Conservation (phyloP, 352 stramenopile species). For the Pythium dissimile region DNA sequence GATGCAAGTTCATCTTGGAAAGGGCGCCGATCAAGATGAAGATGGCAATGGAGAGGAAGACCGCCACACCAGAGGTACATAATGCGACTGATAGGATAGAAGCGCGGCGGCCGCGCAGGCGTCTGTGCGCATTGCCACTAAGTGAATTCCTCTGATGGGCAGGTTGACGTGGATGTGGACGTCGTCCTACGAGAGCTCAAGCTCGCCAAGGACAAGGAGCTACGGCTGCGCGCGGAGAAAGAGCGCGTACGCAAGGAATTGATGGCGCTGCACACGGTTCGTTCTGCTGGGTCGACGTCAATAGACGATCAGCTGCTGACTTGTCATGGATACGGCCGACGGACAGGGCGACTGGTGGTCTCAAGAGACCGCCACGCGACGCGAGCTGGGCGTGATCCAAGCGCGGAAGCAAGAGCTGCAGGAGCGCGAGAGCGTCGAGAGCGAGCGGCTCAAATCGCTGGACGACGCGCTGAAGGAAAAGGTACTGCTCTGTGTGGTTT, state of each 20-base stretch:
- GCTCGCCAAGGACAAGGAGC: constrained; percentile 53
- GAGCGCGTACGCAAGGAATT: constrained; percentile 58
- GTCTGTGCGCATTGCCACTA: too few relatives aligned
- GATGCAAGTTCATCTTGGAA: background rate
- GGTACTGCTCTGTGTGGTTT: background rate
- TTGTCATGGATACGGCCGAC: background rate
- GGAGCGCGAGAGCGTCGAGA: constrained; percentile 28
- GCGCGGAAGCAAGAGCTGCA: constrained; percentile 34
- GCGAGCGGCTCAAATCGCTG: constrained; percentile 29
- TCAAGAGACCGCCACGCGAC: constrained; percentile 40
- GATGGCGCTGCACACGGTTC: constrained; percentile 38
- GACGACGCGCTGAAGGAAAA: constrained; percentile 30
- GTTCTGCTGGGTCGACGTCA: too few relatives aligned
- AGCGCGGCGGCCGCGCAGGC: too few relatives aligned
- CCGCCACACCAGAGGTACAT: background rate
- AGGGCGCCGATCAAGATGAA: constrained; percentile 8
- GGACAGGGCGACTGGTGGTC: constrained; percentile 37
- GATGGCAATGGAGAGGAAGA: background rate
- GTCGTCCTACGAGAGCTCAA: constrained; percentile 51
- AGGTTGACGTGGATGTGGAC: constrained; percentile 48
- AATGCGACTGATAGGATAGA: too few relatives aligned
- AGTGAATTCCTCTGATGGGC: background rate
- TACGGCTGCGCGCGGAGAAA: constrained; percentile 63
- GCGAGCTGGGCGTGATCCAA: constrained; percentile 38
- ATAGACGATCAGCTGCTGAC: too few relatives aligned